Conservation (phyloP, 1,139 yeast genomes). For the Scheffersomyces quercinus region DNA sequence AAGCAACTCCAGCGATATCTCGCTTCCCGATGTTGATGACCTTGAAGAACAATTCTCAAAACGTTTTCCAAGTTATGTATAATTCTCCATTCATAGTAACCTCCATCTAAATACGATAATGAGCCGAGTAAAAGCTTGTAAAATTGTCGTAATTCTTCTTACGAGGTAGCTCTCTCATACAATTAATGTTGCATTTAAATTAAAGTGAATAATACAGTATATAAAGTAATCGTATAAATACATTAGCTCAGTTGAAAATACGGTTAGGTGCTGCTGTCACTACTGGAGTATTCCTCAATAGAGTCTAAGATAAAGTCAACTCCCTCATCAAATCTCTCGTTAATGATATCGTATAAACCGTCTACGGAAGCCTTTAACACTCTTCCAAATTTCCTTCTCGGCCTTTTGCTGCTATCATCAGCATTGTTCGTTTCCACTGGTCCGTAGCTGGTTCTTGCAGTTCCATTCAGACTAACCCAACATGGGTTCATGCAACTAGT, state of each 20-base stretch:
- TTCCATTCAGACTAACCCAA: conserved; percentile 57
- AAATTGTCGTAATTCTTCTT: too few species aligned
- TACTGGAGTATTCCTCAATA: conserved; percentile 50
- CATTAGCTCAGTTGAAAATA: too few species aligned
- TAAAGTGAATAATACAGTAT: too few species aligned
- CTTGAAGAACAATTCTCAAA: conserved; percentile 54
- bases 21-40: conserved; percentile 56
- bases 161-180: too few species aligned
- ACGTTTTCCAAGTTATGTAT: conserved; percentile 57
- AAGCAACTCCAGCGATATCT: conserved; percentile 44
- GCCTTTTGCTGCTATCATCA: conserved; percentile 61
- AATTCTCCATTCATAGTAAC: conserved; percentile 5
- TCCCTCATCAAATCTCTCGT: conserved; percentile 84
- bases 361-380: conserved; percentile 73
- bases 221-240: too few species aligned
- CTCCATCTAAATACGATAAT: too few species aligned
- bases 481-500: conserved; percentile 73
- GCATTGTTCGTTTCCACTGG: conserved; percentile 19
- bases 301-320: conserved; percentile 80
- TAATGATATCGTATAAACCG: conserved; percentile 74
- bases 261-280: conserved; percentile 18
- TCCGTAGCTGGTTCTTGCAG: conserved; percentile 12
- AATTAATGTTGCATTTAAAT: too few species aligned
- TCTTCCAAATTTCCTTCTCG: conserved; percentile 87
- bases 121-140: too few species aligned